Base-by-base conservation (phyloP, 2,329 filamentous ascomycete genomes). In the Diaporthe helianthi region DNA sequence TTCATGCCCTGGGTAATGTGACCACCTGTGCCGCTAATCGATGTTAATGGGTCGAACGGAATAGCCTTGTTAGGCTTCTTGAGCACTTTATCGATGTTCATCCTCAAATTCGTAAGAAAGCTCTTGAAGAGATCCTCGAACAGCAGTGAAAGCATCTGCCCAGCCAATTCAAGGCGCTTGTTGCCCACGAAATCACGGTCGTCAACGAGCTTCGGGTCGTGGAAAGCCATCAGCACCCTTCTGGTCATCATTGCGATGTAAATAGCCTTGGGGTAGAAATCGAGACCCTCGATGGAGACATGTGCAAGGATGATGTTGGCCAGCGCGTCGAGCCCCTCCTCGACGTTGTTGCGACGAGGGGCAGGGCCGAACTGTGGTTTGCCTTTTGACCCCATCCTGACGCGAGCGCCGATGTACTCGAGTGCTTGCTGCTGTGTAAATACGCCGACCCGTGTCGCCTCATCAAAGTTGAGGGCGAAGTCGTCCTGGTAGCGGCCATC, bases 61-160 rank as follows among this genome's bases (percentile, higher is more conserved):
- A 94, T 90, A 0, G 93, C 94, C 52, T 94, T 89, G 77, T 97
- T 95, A 67, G 93, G 93, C 79, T 98, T 98, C 80, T 97, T 97
- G 71, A 98, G 83, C 4, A 96, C 92, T 77, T 98, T 98, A 82
- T 99, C 96, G 74, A 99, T 95, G 73, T 92, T 95, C 81, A 93
- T 89, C 79, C 97, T 97, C 78, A 99, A 90, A 74, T 96, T 91
- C 69, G 88, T 88, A 75, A 93, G 92, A 79, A 98, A 98, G 71
- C 93, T 92, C 83, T 99, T 99, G 88, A 99, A 99, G 71, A 98
- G 82, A 84, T 99, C 97, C 80, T 99, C 97, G 74, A 99, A 99
- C 0, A 99, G 86, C 1, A 99, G 86, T 3, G 96, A 94, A 71
- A 99, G 83, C 78, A 99, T 90, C 80, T 98, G 96, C 0, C 96